Percentiles rank a stretch among this genome's conserved stretches.
Conservation (phyloP, 768 basidiomycete genomes). For the Pleurotus tuoliensis region DNA sequence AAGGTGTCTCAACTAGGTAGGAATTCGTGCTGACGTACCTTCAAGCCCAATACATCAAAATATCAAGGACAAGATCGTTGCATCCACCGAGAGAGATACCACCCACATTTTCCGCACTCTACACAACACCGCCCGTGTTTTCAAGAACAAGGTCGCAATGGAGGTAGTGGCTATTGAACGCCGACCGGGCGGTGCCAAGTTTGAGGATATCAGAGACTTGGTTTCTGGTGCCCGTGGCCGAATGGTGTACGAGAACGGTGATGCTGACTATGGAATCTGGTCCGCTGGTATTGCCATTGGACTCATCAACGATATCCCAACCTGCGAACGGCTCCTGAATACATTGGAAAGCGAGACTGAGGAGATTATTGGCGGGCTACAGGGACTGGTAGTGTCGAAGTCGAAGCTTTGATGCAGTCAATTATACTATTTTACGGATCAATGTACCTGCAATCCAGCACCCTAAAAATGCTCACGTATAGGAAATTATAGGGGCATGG, state of each 20-base stretch:
- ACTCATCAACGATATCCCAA: conserved; percentile 80
- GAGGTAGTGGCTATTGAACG: conserved; percentile 86
- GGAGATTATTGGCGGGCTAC: conserved; percentile 53
- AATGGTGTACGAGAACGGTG: conserved; percentile 78
- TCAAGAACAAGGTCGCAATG: conserved; percentile 77
- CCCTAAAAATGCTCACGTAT: not conserved
- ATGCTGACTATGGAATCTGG: conserved; percentile 89
- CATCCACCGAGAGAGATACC: conserved; percentile 79
- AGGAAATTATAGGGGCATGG: too few relatives aligned
- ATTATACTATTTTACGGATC: not conserved
- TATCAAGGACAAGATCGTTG: conserved; percentile 88
- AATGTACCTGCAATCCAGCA: not conserved
- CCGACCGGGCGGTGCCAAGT: conserved; percentile 81
- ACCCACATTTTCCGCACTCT: conserved; percentile 89
- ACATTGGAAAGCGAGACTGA: conserved; percentile 76
- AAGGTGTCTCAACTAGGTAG: conserved; percentile 10
- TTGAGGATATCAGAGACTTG: conserved; percentile 77
- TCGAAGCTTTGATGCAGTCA: conserved; percentile 31
- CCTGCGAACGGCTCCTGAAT: conserved; percentile 66
- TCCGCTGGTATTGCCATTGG: conserved; percentile 61
- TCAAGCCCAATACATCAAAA: conserved; percentile 78
- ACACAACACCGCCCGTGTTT: conserved; percentile 80
- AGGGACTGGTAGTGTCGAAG: conserved; percentile 24
- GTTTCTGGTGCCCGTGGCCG: conserved; percentile 70
- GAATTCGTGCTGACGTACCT: not conserved